Conservation (phyloP, 768 basidiomycete genomes). For the Phanerochaete sordida region DNA sequence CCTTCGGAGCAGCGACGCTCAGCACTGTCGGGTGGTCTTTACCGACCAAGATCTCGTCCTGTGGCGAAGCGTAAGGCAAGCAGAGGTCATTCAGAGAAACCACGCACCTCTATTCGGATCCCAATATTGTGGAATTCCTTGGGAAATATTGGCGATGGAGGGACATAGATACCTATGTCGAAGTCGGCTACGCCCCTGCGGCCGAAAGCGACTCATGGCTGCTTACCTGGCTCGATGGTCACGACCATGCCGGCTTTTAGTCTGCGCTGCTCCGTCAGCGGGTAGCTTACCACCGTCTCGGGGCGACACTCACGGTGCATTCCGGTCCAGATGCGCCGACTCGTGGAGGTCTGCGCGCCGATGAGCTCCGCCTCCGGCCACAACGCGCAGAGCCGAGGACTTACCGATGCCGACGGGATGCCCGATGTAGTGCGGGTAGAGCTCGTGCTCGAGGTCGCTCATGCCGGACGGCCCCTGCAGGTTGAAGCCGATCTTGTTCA, state of each 20-base stretch:
- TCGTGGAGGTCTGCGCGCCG: slow-evolving; percentile 77
- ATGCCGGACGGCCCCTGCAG: slow-evolving; percentile 39
- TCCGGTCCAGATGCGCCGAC: slow-evolving; percentile 57
- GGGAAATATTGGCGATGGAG: slow-evolving; percentile 73
- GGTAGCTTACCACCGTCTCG: slow-evolving; percentile 2
- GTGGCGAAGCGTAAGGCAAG: slow-evolving; percentile 15
- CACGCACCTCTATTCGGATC: slow-evolving; percentile 79
- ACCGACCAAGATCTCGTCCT: slow-evolving; percentile 75
- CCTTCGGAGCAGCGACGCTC: slow-evolving; percentile 76
- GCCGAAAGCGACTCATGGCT: not conserved
- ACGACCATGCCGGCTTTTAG: slow-evolving; percentile 86
- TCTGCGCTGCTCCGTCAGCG: slow-evolving; percentile 33
- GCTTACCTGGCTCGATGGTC: slow-evolving; percentile 82
- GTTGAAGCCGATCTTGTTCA: slow-evolving; percentile 75
- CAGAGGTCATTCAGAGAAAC: slow-evolving; percentile 5
- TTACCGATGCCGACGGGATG: slow-evolving; percentile 90
- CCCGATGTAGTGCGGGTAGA: slow-evolving; percentile 92
- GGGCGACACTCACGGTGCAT: slow-evolving; percentile 41
- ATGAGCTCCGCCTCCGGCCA: too few relatives aligned
- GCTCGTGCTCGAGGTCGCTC: slow-evolving; percentile 59
- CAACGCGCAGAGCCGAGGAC: slow-evolving; percentile 18
- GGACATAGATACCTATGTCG: slow-evolving; percentile 77
- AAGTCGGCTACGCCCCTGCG: slow-evolving; percentile 5
- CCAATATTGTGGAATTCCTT: slow-evolving; percentile 88
- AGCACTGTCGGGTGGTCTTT: slow-evolving; percentile 59